These are phyloP conservation scores for Sisymbrium altissimum DNA, from an alignment of 345 rosid genomes.

Conservation along the genomic window DNA sequence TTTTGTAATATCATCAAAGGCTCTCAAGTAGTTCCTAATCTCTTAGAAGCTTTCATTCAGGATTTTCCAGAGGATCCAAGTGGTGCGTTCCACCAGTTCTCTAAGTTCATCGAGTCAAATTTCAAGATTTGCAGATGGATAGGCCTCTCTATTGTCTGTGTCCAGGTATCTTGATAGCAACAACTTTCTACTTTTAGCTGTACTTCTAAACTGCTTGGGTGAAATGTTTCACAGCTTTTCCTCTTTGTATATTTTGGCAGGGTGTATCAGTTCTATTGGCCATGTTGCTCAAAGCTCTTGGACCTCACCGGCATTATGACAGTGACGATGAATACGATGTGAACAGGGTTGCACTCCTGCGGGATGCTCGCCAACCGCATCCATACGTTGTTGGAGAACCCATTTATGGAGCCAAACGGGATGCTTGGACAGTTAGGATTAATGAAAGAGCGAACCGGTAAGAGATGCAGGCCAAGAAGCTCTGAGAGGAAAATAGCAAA, in stretches of 20 bases:
- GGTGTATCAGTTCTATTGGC: slow-evolving; percentile 61
- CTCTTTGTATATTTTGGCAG: slow-evolving; percentile 36
- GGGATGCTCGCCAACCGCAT: slow-evolving; percentile 46
- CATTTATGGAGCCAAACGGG: slow-evolving; percentile 48
- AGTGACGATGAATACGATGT: slow-evolving; percentile 68
- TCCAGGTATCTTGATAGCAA: slow-evolving; percentile 48
- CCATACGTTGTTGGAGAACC: slow-evolving; percentile 72
- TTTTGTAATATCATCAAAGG: background rate
- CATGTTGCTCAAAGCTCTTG: slow-evolving; percentile 67
- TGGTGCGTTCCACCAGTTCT: slow-evolving; percentile 63
- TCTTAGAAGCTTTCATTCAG: slow-evolving; percentile 35
- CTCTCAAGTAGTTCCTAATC: slow-evolving; percentile 15
- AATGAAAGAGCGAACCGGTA: slow-evolving; percentile 46
- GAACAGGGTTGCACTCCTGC: slow-evolving; percentile 64
- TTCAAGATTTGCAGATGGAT: slow-evolving; percentile 80
- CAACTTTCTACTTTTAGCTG: background rate
- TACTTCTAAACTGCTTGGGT: background rate
- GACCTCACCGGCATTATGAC: slow-evolving; percentile 64
- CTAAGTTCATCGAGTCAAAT: slow-evolving; percentile 61
- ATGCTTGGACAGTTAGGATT: slow-evolving; percentile 51
- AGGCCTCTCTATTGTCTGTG: slow-evolving; percentile 64
- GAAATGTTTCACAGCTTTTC: background rate
- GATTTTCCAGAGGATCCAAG: slow-evolving; percentile 88
- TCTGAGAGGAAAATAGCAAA: background rate
- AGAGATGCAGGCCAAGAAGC: slow-evolving; percentile 11